Conservation (phyloP, 2,329 filamentous ascomycete species). For the Colletotrichum trifolii region DNA sequence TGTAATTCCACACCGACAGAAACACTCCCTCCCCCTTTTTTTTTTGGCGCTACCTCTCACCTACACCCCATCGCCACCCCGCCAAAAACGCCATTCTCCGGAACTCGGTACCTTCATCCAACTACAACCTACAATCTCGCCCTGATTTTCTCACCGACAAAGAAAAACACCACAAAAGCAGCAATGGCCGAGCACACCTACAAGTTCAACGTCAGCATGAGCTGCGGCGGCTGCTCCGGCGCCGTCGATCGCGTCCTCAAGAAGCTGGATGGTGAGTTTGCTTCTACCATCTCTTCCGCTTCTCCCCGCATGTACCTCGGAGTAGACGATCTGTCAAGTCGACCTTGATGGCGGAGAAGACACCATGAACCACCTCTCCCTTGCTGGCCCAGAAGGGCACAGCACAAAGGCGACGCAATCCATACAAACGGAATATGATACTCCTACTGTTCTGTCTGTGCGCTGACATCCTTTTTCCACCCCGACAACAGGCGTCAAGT, state of each 20-base stretch:
- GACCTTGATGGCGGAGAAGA: conserved; percentile 3
- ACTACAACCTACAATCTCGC: conserved; percentile 7
- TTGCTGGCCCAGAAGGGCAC: too few relatives aligned
- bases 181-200: conserved; percentile 87
- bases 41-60: background rate
- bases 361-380: too few relatives aligned
- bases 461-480: too few relatives aligned
- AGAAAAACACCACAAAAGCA: conserved; percentile 42
- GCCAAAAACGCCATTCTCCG: conserved; percentile 32
- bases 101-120: conserved; percentile 12
- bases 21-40: conserved; percentile 17
- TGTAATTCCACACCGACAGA: background rate
- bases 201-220: conserved; percentile 96
- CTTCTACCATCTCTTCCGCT: background rate
- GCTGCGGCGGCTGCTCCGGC: conserved; percentile 94
- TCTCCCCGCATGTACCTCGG: background rate
- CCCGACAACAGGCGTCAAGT: conserved; percentile 76
- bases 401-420: too few relatives aligned
- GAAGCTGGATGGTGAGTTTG: conserved; percentile 82
- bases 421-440: too few relatives aligned
- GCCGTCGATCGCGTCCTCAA: conserved; percentile 92
- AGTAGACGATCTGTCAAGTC: background rate
- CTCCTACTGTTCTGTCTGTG: too few relatives aligned
- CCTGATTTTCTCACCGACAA: background rate
- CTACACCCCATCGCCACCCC: conserved; percentile 25